Evolutionary conservation across 1,284 basidiomycete species (phyloP).

Genomic region (Golubevia pallescens): DNA sequence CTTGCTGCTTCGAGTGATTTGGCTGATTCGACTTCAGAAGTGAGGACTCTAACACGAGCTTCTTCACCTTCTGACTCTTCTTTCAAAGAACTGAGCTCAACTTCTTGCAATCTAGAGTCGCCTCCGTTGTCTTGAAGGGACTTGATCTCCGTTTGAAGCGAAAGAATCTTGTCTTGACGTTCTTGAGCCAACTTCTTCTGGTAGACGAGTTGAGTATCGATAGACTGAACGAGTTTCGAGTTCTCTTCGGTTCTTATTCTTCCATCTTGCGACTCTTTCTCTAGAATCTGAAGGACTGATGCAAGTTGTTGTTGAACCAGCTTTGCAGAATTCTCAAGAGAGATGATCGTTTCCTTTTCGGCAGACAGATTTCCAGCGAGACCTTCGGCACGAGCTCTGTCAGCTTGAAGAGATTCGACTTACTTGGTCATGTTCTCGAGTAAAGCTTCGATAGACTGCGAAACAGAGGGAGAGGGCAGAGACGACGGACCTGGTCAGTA

Average conservation of each 20-base stretch:
- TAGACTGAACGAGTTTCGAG: background rate
- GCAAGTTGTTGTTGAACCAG: background rate
- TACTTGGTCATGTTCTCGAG: background rate
- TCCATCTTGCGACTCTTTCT: background rate
- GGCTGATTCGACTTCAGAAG: too few relatives aligned
- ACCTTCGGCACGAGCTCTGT: background rate
- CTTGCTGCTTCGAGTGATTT: too few relatives aligned
- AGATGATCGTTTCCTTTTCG: background rate
- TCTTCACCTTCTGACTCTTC: too few relatives aligned
- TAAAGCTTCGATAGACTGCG: background rate
- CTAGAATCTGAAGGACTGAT: background rate
- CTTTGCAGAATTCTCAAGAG: background rate
- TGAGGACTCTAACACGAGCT: too few relatives aligned
- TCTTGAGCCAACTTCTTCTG: too few relatives aligned
- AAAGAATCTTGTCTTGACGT: too few relatives aligned
- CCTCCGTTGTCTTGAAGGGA: too few relatives aligned
- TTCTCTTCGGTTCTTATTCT: background rate
- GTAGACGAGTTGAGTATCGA: too few relatives aligned
- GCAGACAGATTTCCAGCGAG: background rate
- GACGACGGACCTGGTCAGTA: background rate
- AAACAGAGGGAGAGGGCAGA: background rate
- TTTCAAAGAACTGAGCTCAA: too few relatives aligned
- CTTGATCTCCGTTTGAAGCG: too few relatives aligned
- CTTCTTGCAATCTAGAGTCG: too few relatives aligned
- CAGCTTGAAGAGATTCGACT: background rate